These are phyloP conservation scores for Mucor racemosus DNA, from an alignment of 371 early-diverging fungal genomes.

Conservation along the genomic window DNA sequence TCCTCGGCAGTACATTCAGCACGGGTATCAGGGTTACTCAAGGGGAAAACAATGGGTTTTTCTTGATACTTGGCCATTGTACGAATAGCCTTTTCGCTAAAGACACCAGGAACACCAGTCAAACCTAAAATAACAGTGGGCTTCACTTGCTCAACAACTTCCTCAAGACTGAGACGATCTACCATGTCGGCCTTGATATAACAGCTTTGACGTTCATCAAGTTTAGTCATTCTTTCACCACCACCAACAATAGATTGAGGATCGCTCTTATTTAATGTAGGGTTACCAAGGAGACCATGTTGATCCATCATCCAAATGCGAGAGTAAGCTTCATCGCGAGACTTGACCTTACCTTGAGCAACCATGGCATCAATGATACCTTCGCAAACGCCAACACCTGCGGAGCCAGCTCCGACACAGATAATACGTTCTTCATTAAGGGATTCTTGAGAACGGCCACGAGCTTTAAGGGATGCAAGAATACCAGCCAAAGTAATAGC, in stretches of 20 bases:
- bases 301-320: conserved; percentile 67
- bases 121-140: conserved; percentile 71
- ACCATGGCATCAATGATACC: conserved; percentile 69
- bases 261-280: conserved; percentile 26
- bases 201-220: conserved; percentile 60
- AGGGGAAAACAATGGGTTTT: conserved; percentile 66
- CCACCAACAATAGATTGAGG: background rate
- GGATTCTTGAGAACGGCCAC: conserved; percentile 47
- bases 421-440: conserved; percentile 55
- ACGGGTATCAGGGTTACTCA: conserved; percentile 68
- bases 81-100: conserved; percentile 61
- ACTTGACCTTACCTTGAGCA: conserved; percentile 58
- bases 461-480: conserved; percentile 62
- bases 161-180: conserved; percentile 57
- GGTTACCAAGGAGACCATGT: conserved; percentile 56
- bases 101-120: conserved; percentile 62
- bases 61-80: conserved; percentile 65
- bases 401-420: conserved; percentile 73
- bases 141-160: conserved; percentile 62
- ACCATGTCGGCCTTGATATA: conserved; percentile 59
- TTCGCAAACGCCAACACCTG: conserved; percentile 74
- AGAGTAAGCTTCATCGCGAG: conserved; percentile 65
- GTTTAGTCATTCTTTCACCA: conserved; percentile 21
- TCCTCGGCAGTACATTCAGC: conserved; percentile 71
- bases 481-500: conserved; percentile 70